A percentile compares a stretch with the other conserved stretches of the same genome.
Evolutionary conservation across 2,329 filamentous ascomycete species (phyloP).

Genomic region (Trichothecium sympodiale): DNA sequence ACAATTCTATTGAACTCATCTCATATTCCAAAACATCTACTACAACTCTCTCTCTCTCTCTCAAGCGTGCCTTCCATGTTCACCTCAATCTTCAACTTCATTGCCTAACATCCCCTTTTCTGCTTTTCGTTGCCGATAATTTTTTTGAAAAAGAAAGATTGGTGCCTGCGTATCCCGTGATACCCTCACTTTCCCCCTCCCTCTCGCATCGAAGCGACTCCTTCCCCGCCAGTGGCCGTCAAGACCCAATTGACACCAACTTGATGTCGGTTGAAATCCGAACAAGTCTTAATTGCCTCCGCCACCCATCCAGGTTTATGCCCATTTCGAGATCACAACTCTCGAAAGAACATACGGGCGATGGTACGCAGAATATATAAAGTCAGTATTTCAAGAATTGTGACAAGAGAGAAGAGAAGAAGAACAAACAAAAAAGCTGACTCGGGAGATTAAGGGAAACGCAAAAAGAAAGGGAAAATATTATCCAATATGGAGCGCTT

Average conservation of each 20-base stretch:
- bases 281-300: slow-evolving; percentile 43
- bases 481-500: slow-evolving; percentile 32
- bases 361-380: slow-evolving; percentile 44
- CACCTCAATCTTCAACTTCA: slow-evolving; percentile 7
- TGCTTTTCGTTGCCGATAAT: neutral
- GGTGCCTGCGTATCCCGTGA: no score
- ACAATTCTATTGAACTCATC: no score
- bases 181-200: neutral
- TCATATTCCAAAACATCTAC: no score
- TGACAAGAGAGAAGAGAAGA: no score
- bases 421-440: neutral
- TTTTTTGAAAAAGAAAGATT: neutral
- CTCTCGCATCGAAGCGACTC: neutral
- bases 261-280: slow-evolving; percentile 51
- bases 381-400: no score
- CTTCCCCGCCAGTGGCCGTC: slow-evolving; percentile 7
- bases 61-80: slow-evolving; percentile 1
- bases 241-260: slow-evolving; percentile 25
- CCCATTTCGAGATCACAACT: slow-evolving; percentile 43
- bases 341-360: slow-evolving; percentile 43
- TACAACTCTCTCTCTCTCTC: no score
- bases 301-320: slow-evolving; percentile 46
- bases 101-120: no score
- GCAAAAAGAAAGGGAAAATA: neutral
- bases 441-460: no score